Percentiles rank a stretch among this genome's conserved stretches.
Evolutionary conservation across 352 stramenopile species (phyloP).

Genomic region (Pythium apleroticum): DNA sequence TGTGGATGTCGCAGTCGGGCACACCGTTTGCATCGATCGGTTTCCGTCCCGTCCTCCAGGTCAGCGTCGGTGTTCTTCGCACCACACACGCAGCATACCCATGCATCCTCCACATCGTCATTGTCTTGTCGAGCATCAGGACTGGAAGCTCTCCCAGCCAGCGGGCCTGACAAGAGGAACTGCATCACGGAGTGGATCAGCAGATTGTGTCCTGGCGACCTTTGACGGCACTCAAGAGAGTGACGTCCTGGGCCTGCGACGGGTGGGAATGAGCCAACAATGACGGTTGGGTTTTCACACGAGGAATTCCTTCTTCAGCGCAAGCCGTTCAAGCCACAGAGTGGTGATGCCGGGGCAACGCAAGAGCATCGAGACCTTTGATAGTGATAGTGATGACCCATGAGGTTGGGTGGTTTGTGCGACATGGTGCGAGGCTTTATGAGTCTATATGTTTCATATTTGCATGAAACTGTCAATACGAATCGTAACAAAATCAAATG

Average conservation of each 20-base stretch:
- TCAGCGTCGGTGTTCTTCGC: constrained; percentile 10
- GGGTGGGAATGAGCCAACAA: neutral
- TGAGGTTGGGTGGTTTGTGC: constrained; percentile 20
- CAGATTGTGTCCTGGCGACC: neutral
- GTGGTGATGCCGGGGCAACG: neutral
- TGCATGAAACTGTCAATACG: neutral
- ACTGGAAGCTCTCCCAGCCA: neutral
- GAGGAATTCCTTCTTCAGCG: neutral
- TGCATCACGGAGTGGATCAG: neutral
- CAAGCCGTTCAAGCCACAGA: neutral
- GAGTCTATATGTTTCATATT: neutral
- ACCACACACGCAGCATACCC: constrained; percentile 17
- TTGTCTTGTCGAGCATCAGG: neutral
- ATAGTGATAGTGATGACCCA: neutral
- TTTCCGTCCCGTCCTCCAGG: neutral
- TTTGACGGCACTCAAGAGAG: neutral
- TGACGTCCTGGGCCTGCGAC: neutral
- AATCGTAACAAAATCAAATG: neutral
- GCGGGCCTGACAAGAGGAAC: constrained; percentile 6
- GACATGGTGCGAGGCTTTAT: constrained; percentile 27
- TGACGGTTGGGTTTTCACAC: neutral
- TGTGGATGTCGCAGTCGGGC: constrained; percentile 11
- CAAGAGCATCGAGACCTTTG: neutral
- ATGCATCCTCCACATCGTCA: neutral
- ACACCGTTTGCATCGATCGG: constrained; percentile 13